A percentile compares a stretch with the other conserved stretches of the same genome.
phyloP scores from a whole-genome alignment of 1,139 yeast genomes.

The Yamadazyma atmosphaerica region DNA sequence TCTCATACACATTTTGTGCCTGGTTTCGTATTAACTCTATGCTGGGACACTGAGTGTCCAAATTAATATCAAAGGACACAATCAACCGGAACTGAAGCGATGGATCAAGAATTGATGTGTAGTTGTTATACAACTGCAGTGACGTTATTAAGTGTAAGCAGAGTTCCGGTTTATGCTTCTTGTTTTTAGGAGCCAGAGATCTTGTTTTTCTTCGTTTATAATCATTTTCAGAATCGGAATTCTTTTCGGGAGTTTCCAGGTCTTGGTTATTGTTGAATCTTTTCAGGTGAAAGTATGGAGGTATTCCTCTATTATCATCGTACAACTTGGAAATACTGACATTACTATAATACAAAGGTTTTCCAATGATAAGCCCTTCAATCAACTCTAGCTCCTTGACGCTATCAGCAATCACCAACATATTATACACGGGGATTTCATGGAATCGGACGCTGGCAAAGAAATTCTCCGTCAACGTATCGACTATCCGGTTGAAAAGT shows the following conservation, averaged over 20 bases:
- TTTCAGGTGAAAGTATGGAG: constrained; percentile 6
- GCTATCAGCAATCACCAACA: constrained; percentile 59
- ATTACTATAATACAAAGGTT: constrained; percentile 55
- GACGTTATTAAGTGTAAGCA: constrained; percentile 39
- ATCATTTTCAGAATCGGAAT: constrained; percentile 12
- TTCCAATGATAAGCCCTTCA: constrained; percentile 67
- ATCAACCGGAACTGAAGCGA: constrained; percentile 42
- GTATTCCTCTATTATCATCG: constrained; percentile 31
- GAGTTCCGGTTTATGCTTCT: constrained; percentile 12
- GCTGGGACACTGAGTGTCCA: constrained; percentile 46
- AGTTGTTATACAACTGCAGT: constrained; percentile 41
- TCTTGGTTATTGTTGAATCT: constrained; percentile 1
- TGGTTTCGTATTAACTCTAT: constrained; percentile 33
- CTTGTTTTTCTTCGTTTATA: constrained; percentile 13
- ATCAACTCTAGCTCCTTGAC: constrained; percentile 69
- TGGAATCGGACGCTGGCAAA: constrained; percentile 14
- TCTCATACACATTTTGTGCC: constrained; percentile 11
- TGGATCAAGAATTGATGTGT: constrained; percentile 25
- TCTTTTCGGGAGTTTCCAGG: not conserved
- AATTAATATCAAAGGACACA: constrained; percentile 57
- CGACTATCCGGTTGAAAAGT: constrained; percentile 52
- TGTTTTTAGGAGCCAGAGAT: constrained; percentile 5
- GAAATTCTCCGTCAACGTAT: constrained; percentile 23
- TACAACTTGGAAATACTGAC: constrained; percentile 62
- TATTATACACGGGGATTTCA: constrained; percentile 19